Evolutionary conservation across 202 grass and related monocot genomes (phyloP).

Genomic region (Musa balbisiana): DNA sequence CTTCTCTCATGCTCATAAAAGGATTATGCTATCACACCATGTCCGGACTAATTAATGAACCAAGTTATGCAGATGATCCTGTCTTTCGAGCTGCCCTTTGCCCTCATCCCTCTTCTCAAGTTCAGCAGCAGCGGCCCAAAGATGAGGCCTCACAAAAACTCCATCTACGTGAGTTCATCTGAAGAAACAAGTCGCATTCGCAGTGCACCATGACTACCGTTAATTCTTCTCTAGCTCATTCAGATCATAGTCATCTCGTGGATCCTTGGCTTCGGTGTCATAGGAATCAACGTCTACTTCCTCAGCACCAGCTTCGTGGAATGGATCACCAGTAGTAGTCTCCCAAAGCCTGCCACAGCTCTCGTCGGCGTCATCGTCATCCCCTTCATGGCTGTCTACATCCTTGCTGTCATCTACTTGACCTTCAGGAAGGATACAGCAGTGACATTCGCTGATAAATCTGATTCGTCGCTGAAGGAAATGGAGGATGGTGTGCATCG

Average conservation of each 20-base stretch:
- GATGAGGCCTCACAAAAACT: slow-evolving; percentile 70
- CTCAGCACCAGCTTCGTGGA: slow-evolving; percentile 54
- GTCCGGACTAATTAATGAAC: too few relatives aligned
- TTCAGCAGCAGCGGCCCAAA: slow-evolving; percentile 72
- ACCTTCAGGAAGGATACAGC: slow-evolving; percentile 60
- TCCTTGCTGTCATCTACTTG: slow-evolving; percentile 56
- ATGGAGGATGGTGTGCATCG: slow-evolving; percentile 31
- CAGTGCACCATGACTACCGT: not conserved
- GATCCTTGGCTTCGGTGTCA: slow-evolving; percentile 45
- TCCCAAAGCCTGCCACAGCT: slow-evolving; percentile 45
- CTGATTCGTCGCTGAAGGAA: slow-evolving; percentile 21
- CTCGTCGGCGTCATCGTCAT: slow-evolving; percentile 42
- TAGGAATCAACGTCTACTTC: slow-evolving; percentile 76
- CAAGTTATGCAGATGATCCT: slow-evolving; percentile 63
- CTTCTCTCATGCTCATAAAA: not conserved
- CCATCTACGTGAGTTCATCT: slow-evolving; percentile 40
- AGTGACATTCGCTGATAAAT: slow-evolving; percentile 33
- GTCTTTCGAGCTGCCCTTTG: slow-evolving; percentile 84
- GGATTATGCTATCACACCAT: too few relatives aligned
- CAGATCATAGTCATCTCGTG: slow-evolving; percentile 70
- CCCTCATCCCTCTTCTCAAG: slow-evolving; percentile 89
- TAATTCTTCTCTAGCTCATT: not conserved
- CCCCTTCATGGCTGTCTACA: slow-evolving; percentile 51
- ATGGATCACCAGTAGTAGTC: slow-evolving; percentile 55
- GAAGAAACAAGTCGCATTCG: too few relatives aligned